A percentile compares a stretch with the other conserved stretches of the same genome.
These are phyloP conservation scores for Miscanthus lutarioriparius DNA, from an alignment of 176 grass and related monocot genomes.

Conservation along the genomic window DNA sequence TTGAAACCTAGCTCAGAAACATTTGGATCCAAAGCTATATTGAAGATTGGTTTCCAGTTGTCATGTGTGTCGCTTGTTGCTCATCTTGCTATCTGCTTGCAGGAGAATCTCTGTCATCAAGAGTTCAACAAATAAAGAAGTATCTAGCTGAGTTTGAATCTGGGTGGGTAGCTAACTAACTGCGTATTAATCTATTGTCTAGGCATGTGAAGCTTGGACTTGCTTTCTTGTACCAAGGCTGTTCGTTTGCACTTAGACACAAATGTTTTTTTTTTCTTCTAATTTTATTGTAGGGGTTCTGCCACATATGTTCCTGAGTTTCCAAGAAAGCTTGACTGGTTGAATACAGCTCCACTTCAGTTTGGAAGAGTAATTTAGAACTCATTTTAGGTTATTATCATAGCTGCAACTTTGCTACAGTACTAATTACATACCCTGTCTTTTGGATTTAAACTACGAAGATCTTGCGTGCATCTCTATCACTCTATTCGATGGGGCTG, in stretches of 20 bases:
- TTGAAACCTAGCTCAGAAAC: slow-evolving; percentile 21
- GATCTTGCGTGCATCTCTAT: slow-evolving; percentile 9
- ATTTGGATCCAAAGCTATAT: slow-evolving; percentile 24
- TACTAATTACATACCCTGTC: neutral
- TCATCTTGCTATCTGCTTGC: slow-evolving; percentile 41
- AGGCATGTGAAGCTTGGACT: slow-evolving; percentile 18
- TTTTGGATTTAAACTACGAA: slow-evolving; percentile 11
- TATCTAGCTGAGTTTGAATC: slow-evolving; percentile 88
- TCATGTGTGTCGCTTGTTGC: slow-evolving; percentile 4
- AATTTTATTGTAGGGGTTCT: slow-evolving; percentile 61
- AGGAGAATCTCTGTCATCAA: slow-evolving; percentile 71
- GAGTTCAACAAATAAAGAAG: slow-evolving; percentile 86
- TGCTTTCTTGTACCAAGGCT: neutral
- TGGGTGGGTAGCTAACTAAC: slow-evolving; percentile 55
- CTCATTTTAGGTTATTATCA: slow-evolving; percentile 55
- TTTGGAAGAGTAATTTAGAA: slow-evolving; percentile 89
- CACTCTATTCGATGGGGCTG: neutral
- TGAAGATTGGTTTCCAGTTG: slow-evolving; percentile 17
- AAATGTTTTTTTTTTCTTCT: slow-evolving; percentile 26
- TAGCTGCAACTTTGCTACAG: slow-evolving; percentile 32
- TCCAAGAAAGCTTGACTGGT: slow-evolving; percentile 90
- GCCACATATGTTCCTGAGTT: slow-evolving; percentile 81
- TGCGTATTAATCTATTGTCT: slow-evolving; percentile 36
- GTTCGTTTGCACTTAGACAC: slow-evolving; percentile 27
- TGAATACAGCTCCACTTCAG: slow-evolving; percentile 91